These are phyloP conservation scores for Monosporascus cannonballus DNA, from an alignment of 2,329 filamentous ascomycete species.

Conservation along the genomic window DNA sequence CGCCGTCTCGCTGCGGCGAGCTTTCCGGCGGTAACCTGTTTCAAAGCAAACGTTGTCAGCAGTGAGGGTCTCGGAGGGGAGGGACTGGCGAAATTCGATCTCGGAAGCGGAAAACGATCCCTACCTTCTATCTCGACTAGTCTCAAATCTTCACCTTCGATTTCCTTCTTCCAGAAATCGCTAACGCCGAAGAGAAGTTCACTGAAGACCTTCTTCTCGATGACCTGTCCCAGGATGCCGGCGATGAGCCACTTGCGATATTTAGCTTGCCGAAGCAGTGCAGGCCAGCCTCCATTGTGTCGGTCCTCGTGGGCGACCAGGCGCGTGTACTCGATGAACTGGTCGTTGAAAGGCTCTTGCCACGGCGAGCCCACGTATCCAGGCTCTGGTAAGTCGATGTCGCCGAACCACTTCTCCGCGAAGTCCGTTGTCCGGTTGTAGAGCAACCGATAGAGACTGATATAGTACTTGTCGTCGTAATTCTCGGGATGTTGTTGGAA, in stretches of 20 bases:
- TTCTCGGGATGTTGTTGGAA: conserved; percentile 11
- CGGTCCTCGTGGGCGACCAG: conserved; percentile 29
- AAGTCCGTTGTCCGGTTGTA: conserved; percentile 19
- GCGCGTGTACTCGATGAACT: conserved; percentile 29
- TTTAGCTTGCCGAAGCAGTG: conserved; percentile 21
- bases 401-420: conserved; percentile 21
- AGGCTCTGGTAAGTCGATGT: conserved; percentile 13
- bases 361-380: conserved; percentile 12
- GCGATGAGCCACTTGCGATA: conserved; percentile 29
- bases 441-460: conserved; percentile 20
- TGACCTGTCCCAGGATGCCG: conserved; percentile 30
- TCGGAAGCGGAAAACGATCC: conserved; percentile 1
- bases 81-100: too few species aligned
- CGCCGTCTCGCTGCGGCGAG: conserved; percentile 23
- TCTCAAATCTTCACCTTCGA: conserved; percentile 25
- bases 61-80: neutral
- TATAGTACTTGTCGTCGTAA: conserved; percentile 19
- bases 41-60: neutral
- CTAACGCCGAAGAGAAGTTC: conserved; percentile 34
- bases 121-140: conserved; percentile 28
- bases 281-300: conserved; percentile 27
- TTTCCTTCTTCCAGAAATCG: conserved; percentile 14
- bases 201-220: conserved; percentile 33
- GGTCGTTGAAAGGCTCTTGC: conserved; percentile 18
- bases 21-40: conserved; percentile 31